A percentile compares a stretch with the other conserved stretches of the same genome.
These are phyloP conservation scores for Pseudogymnoascus sp. DNA, from an alignment of 2,329 filamentous ascomycete genomes.

Conservation along the genomic window DNA sequence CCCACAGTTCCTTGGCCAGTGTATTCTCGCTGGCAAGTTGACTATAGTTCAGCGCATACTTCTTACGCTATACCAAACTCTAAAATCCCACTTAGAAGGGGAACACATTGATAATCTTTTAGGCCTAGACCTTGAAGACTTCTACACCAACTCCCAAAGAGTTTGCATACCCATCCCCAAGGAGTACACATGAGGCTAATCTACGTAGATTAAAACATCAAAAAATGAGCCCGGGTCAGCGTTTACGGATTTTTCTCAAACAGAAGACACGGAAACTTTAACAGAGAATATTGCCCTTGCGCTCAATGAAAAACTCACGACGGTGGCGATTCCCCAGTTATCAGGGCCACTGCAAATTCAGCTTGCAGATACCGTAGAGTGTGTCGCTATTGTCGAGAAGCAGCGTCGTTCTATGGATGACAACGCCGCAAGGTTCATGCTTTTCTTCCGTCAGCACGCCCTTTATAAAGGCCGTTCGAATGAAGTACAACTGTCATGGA, in stretches of 20 bases:
- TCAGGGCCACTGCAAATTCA: slow-evolving; percentile 82
- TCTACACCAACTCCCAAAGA: slow-evolving; percentile 36
- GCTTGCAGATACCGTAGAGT: slow-evolving; percentile 76
- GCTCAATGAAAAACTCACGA: slow-evolving; percentile 70
- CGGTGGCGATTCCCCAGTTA: slow-evolving; percentile 67
- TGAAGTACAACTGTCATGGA: slow-evolving; percentile 60
- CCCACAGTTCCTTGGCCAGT: slow-evolving; percentile 82
- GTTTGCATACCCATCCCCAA: not conserved
- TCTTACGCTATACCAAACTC: slow-evolving; percentile 59
- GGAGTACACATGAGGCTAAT: slow-evolving; percentile 11
- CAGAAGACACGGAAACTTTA: slow-evolving; percentile 51
- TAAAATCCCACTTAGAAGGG: slow-evolving; percentile 78
- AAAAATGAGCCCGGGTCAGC: slow-evolving; percentile 30
- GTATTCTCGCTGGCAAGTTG: slow-evolving; percentile 72
- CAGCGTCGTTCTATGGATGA: slow-evolving; percentile 84
- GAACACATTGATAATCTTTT: slow-evolving; percentile 74
- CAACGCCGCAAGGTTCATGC: slow-evolving; percentile 77
- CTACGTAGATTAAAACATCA: slow-evolving; percentile 15
- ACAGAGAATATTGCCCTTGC: slow-evolving; percentile 61
- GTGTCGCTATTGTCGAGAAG: slow-evolving; percentile 73
- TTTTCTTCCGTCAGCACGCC: slow-evolving; percentile 78
- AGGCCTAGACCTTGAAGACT: slow-evolving; percentile 53
- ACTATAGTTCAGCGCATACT: slow-evolving; percentile 64
- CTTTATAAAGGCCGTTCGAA: slow-evolving; percentile 58
- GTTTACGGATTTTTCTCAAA: slow-evolving; percentile 41